Conservation (phyloP, 2,329 filamentous ascomycete genomes). For the Aureobasidium sp. region DNA sequence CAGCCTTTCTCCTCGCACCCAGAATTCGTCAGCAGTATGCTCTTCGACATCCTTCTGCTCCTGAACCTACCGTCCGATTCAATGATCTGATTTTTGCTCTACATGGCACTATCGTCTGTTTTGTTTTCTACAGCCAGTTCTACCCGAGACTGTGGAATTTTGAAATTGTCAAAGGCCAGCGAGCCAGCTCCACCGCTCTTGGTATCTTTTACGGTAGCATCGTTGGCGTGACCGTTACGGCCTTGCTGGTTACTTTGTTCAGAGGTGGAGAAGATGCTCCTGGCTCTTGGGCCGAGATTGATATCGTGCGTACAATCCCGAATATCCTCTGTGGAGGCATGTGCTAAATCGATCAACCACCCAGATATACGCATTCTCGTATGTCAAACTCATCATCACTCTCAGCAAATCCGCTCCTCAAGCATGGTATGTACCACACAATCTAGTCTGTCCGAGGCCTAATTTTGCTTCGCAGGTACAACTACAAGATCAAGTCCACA, state of each 20-base stretch:
- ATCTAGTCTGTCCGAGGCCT: neutral
- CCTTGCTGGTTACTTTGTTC: conserved; percentile 40
- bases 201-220: conserved; percentile 65
- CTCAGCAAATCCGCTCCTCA: conserved; percentile 91
- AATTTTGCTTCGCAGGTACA: conserved; percentile 33
- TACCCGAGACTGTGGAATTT: conserved; percentile 70
- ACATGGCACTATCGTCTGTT: conserved; percentile 68
- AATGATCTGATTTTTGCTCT: conserved; percentile 87
- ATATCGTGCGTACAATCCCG: conserved; percentile 44
- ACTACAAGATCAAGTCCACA: conserved; percentile 79
- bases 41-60: conserved; percentile 62
- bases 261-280: conserved; percentile 40
- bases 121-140: conserved; percentile 72
- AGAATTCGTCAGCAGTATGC: conserved; percentile 77
- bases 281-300: conserved; percentile 55
- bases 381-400: conserved; percentile 83
- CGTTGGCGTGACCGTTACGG: conserved; percentile 45
- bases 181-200: conserved; percentile 56
- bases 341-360: conserved; percentile 15
- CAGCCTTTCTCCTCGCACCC: conserved; percentile 70
- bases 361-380: conserved; percentile 63
- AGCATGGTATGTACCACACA: conserved; percentile 49
- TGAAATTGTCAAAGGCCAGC: conserved; percentile 42
- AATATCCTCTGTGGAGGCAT: neutral
- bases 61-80: conserved; percentile 74